Conservation (phyloP, 2,329 filamentous ascomycete genomes). For the Ascosphaera apis region DNA sequence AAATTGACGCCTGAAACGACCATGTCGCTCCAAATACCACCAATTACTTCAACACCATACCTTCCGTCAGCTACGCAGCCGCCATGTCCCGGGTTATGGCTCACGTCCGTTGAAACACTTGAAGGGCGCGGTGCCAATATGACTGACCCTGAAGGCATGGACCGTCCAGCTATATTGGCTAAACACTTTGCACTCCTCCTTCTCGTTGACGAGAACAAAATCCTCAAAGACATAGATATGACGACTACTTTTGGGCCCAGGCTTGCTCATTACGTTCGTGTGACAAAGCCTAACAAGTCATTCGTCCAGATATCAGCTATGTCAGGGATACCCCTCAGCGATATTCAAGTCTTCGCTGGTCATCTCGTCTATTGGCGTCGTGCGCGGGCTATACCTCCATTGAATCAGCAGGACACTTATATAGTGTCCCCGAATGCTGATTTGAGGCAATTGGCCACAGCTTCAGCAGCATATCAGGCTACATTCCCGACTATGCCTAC, state of each 20-base stretch:
- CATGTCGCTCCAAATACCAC: conserved; percentile 39
- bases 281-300: conserved; percentile 36
- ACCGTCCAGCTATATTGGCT: conserved; percentile 36
- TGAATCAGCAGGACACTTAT: conserved; percentile 77
- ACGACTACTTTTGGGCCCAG: conserved; percentile 52
- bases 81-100: conserved; percentile 53
- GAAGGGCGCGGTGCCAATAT: conserved; percentile 25
- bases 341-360: conserved; percentile 69
- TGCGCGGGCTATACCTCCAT: conserved; percentile 70
- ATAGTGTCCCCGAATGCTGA: conserved; percentile 81
- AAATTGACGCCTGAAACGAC: conserved; percentile 43
- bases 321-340: conserved; percentile 45
- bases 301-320: conserved; percentile 46
- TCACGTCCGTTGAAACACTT: conserved; percentile 66
- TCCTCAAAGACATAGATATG: conserved; percentile 44
- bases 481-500: conserved; percentile 66
- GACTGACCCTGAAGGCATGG: conserved; percentile 39
- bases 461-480: conserved; percentile 47
- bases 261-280: conserved; percentile 49
- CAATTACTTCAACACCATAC: conserved; percentile 44
- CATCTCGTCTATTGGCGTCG: conserved; percentile 94
- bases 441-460: conserved; percentile 43
- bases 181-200: conserved; percentile 74
- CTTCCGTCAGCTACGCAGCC: conserved; percentile 45
- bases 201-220: conserved; percentile 58